Base-by-base conservation (phyloP, 2,329 filamentous ascomycete genomes). In the Trichoderma sp. region DNA sequence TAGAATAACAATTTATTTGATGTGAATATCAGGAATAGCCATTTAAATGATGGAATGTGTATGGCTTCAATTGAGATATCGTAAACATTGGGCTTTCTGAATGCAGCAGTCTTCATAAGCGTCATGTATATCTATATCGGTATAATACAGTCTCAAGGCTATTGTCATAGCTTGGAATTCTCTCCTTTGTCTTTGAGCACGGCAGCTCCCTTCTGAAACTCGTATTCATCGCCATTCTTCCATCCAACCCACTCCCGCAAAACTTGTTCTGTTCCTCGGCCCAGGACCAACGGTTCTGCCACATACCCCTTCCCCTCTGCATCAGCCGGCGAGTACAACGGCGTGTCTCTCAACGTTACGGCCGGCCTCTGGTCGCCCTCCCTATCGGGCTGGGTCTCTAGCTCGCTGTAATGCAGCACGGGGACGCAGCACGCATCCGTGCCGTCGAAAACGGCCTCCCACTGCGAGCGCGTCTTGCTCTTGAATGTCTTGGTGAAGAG, bases 351-450 rank as follows among this genome's bases (percentile, higher is more conserved):
- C 75, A 97, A 79, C 43, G 88, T 89, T 11, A 94, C 91, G 1
- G 85, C 80, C 1, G 91, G 91, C 70, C 92, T 80, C 80, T 93
- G 91, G 72, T 94, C 91, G 58, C 90, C 87, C 75, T 89, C 88
- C 59, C 83, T 81, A 7, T 7, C 63, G 10, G 76, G 61, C 43
- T 81, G 77, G 3, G 70, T 74, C 73, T 93, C 87, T 54, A 97
- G 82, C 80, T 97, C 94, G 0, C 73, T 75, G 72, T 93, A 92
- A 39, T 89, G 89, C 52, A 97, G 82, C 1, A 98, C 92, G 0
- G 95, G 95, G n/a, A 92, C 93, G 71, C 91, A 93, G 78, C 95
- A 98, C 1, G 95, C 95, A 80, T 98, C 95, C 0, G 92, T 96
- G 13, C 91, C 92, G 77, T 97, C 92, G 77, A 97, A 98, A 6